Percentiles rank a stretch among this genome's conserved stretches.
Evolutionary conservation across 306 rosid genomes (phyloP).

Genomic region (Vigna unguiculata): DNA sequence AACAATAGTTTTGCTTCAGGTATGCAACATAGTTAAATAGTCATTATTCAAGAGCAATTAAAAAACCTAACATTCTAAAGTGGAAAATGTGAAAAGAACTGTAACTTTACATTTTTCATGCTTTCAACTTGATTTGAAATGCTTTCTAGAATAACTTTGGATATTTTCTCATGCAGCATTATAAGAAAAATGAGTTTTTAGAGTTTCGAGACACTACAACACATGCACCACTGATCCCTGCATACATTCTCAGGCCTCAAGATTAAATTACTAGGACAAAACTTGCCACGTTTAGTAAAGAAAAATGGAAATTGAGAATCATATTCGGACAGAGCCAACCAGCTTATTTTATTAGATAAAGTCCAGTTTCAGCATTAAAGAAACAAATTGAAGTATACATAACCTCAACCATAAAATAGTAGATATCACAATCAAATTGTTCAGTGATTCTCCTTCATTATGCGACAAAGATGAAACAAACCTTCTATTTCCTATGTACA

Average conservation of each 20-base stretch:
- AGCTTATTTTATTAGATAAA: constrained; percentile 32
- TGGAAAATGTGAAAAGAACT: constrained; percentile 11
- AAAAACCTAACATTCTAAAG: constrained; percentile 28
- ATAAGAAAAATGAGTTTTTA: constrained; percentile 72
- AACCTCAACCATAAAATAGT: constrained; percentile 37
- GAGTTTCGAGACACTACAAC: constrained; percentile 79
- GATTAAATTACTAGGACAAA: constrained; percentile 42
- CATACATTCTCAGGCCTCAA: constrained; percentile 52
- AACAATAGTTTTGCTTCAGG: constrained; percentile 75
- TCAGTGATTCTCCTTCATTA: constrained; percentile 36
- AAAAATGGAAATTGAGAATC: constrained; percentile 32
- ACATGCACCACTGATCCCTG: constrained; percentile 92
- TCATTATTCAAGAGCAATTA: constrained; percentile 43
- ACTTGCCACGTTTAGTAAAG: constrained; percentile 7
- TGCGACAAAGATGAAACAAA: constrained; percentile 25
- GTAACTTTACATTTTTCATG: constrained; percentile 70
- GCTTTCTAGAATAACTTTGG: constrained; percentile 66
- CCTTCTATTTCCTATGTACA: constrained; percentile 21
- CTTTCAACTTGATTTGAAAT: constrained; percentile 72
- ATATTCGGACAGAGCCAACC: constrained; percentile 36
- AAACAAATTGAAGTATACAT: constrained; percentile 31
- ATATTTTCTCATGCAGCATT: constrained; percentile 59
- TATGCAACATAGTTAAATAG: constrained; percentile 45
- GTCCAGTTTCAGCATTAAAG: constrained; percentile 29
- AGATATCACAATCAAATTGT: constrained; percentile 18